Percentiles rank a stretch among this genome's conserved stretches.
phyloP scores from a whole-genome alignment of 2,329 filamentous ascomycete genomes.

The Pseudopithomyces maydicus region DNA sequence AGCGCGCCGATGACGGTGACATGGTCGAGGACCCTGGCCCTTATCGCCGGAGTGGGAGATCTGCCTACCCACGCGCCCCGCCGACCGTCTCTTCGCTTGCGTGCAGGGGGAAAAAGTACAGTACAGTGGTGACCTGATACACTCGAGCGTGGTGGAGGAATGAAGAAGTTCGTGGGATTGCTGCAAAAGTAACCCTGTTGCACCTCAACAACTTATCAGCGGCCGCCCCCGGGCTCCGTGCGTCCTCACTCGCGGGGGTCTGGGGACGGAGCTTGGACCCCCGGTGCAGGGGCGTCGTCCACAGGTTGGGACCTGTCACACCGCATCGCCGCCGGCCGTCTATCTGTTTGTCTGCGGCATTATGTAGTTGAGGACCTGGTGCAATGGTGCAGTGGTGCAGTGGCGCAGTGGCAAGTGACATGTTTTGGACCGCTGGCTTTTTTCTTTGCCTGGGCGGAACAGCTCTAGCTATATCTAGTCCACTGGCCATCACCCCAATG shows the following conservation, averaged over 20 bases:
- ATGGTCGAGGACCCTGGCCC: slow-evolving; percentile 29
- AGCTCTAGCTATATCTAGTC: slow-evolving; percentile 26
- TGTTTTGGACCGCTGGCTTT: slow-evolving; percentile 5
- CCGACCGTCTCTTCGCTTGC: slow-evolving; percentile 17
- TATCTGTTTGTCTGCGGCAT: not conserved
- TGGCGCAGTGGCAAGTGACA: not conserved
- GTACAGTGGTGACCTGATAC: not conserved
- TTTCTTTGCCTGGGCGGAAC: slow-evolving; percentile 9
- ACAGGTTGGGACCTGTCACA: slow-evolving; percentile 5
- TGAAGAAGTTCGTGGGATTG: not conserved
- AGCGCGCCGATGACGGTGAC: slow-evolving; percentile 41
- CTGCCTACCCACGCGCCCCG: slow-evolving; percentile 28
- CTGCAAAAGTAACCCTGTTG: not conserved
- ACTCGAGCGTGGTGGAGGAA: slow-evolving; percentile 1
- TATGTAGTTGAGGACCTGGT: not conserved
- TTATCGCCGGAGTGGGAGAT: slow-evolving; percentile 26
- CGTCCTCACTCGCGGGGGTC: not conserved
- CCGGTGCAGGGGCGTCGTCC: slow-evolving; percentile 8
- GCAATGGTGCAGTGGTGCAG: not conserved
- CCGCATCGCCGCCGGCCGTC: slow-evolving; percentile 4
- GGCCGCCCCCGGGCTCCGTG: not conserved
- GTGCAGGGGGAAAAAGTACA: slow-evolving; percentile 3
- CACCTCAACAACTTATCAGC: slow-evolving; percentile 4
- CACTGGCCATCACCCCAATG: slow-evolving; percentile 22
- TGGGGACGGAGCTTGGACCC: slow-evolving; percentile 1